Conservation (phyloP, 2,329 filamentous ascomycete genomes). For the Phaeosphaeriaceae sp. region DNA sequence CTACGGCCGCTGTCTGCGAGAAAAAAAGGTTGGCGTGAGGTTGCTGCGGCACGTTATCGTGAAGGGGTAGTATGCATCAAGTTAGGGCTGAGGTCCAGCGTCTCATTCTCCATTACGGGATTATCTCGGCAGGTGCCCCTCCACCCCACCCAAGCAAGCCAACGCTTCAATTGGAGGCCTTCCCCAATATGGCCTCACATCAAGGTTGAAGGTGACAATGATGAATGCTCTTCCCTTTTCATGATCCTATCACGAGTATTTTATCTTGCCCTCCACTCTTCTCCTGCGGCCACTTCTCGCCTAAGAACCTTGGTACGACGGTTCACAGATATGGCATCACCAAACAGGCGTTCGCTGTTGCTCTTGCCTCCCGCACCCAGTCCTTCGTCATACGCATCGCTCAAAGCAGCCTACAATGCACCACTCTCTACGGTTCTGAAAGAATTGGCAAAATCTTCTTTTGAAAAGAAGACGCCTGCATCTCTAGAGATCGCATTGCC, state of each 20-base stretch:
- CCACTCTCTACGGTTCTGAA: slow-evolving; percentile 52
- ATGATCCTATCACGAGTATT: slow-evolving; percentile 6
- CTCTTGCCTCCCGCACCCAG: slow-evolving; percentile 54
- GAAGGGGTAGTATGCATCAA: not conserved
- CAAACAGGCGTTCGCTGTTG: slow-evolving; percentile 43
- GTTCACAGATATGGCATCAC: slow-evolving; percentile 37
- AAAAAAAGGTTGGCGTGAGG: slow-evolving; percentile 5
- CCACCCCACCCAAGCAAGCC: slow-evolving; percentile 12
- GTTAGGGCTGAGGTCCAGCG: not conserved
- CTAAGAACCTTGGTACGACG: slow-evolving; percentile 16
- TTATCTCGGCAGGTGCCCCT: slow-evolving; percentile 14
- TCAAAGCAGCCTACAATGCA: slow-evolving; percentile 53
- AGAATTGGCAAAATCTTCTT: slow-evolving; percentile 45
- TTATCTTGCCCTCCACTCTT: not conserved
- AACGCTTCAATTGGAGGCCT: not conserved
- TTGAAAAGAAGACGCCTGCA: slow-evolving; percentile 41
- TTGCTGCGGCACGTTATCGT: slow-evolving; percentile 16
- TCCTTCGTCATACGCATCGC: slow-evolving; percentile 46
- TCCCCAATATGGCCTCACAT: not conserved
- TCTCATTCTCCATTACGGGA: slow-evolving; percentile 2
- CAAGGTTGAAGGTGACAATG: not conserved
- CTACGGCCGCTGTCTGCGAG: slow-evolving; percentile 3
- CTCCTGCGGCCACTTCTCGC: not conserved
- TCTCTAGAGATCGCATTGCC: slow-evolving; percentile 67
- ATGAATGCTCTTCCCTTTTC: slow-evolving; percentile 1